phyloP scores from a whole-genome alignment of 2,329 filamentous ascomycete species.

The Clathrospora elynae region DNA sequence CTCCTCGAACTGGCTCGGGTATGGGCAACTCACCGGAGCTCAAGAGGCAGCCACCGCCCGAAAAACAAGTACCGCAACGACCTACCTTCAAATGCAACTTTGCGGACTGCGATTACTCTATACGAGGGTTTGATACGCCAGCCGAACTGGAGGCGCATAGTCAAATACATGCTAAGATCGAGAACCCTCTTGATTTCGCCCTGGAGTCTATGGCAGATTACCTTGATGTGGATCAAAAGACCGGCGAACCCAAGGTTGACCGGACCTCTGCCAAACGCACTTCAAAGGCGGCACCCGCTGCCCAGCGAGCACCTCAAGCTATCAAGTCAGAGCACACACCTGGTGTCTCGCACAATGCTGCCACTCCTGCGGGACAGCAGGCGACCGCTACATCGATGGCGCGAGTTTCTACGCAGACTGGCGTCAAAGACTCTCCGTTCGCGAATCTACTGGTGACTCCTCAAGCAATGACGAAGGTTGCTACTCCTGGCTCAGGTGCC shows the following conservation, averaged over 20 bases:
- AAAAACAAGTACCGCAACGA: conserved; percentile 51
- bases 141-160: conserved; percentile 61
- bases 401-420: conserved; percentile 45
- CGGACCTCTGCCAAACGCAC: conserved; percentile 28
- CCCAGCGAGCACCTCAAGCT: conserved; percentile 32
- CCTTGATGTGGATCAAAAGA: conserved; percentile 57
- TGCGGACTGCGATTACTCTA: conserved; percentile 59
- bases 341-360: conserved; percentile 37
- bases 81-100: conserved; percentile 60
- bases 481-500: conserved; percentile 41
- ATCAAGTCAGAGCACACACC: conserved; percentile 45
- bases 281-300: conserved; percentile 28
- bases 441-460: conserved; percentile 48
- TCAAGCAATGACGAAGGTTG: conserved; percentile 41
- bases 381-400: conserved; percentile 46
- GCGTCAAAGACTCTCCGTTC: conserved; percentile 46
- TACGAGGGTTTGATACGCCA: conserved; percentile 61
- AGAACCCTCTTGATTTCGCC: conserved; percentile 62
- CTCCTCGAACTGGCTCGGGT: conserved; percentile 45
- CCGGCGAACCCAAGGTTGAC: conserved; percentile 43
- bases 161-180: conserved; percentile 59
- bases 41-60: conserved; percentile 51
- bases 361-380: conserved; percentile 43
- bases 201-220: conserved; percentile 58
- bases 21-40: conserved; percentile 53